Percentiles rank a stretch among this genome's conserved stretches.
phyloP scores from a whole-genome alignment of 73 alveolate genomes.

The Paramecium sexaurelia region DNA sequence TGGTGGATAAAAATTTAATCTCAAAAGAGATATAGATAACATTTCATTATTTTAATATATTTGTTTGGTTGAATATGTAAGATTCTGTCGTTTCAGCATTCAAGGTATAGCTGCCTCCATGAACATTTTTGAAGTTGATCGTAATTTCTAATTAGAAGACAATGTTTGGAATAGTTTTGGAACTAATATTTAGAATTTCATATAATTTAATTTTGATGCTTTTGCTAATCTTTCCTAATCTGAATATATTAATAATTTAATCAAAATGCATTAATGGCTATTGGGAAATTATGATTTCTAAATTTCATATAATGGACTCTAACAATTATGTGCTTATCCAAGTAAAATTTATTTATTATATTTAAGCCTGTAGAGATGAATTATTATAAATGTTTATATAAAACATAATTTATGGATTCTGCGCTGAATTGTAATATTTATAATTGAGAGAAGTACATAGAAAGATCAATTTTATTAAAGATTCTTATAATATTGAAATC shows the following conservation, averaged over 20 bases:
- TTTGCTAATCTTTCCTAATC: neutral
- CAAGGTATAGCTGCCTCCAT: conserved; percentile 25
- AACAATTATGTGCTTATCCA: conserved; percentile 29
- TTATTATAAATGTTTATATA: neutral
- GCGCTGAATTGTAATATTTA: neutral
- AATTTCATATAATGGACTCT: neutral
- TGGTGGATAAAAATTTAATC: conserved; percentile 3
- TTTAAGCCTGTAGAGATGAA: neutral
- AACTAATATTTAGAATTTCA: neutral
- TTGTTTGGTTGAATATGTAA: neutral
- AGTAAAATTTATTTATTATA: neutral
- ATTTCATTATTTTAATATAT: neutral
- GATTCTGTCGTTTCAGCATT: neutral
- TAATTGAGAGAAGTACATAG: conserved; percentile 4
- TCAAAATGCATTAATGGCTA: neutral
- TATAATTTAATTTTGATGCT: neutral
- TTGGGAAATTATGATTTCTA: conserved; percentile 6
- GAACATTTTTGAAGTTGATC: conserved; percentile 10
- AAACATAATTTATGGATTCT: neutral
- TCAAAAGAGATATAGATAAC: neutral
- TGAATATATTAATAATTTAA: neutral
- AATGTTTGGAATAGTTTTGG: conserved; percentile 50
- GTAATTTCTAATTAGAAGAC: conserved; percentile 45
- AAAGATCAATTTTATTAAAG: neutral
- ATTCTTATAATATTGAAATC: neutral